A percentile compares a stretch with the other conserved stretches of the same genome.
phyloP scores from a whole-genome alignment of 768 basidiomycete species.

The Phlebiopsis gigantea region DNA sequence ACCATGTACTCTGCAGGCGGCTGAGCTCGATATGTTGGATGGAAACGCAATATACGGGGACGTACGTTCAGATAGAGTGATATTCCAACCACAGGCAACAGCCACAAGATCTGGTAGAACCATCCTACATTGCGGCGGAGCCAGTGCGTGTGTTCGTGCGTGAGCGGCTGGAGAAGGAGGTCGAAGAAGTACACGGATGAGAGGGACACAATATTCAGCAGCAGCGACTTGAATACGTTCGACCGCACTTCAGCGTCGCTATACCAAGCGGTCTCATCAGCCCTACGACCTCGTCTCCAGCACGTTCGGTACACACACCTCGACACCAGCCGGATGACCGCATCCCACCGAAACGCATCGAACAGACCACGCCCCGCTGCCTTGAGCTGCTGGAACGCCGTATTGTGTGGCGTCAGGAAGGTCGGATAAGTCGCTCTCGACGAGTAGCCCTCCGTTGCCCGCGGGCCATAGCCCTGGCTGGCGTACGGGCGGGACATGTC shows the following conservation, averaged over 20 bases:
- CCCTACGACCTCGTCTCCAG: constrained; percentile 3
- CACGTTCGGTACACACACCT: constrained; percentile 36
- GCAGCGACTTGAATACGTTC: constrained; percentile 68
- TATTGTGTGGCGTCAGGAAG: constrained; percentile 62
- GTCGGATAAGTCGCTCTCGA: constrained; percentile 58
- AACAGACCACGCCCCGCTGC: constrained; percentile 57
- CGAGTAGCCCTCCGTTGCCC: background rate
- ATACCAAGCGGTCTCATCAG: background rate
- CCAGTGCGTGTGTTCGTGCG: constrained; percentile 57
- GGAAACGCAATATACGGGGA: too few relatives aligned
- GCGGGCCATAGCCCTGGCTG: background rate
- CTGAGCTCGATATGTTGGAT: background rate
- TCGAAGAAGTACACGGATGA: constrained; percentile 75
- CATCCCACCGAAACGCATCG: constrained; percentile 72
- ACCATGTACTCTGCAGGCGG: constrained; percentile 64
- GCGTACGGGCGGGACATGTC: constrained; percentile 7
- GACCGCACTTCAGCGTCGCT: constrained; percentile 75
- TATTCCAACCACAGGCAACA: constrained; percentile 67
- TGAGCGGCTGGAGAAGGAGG: constrained; percentile 60
- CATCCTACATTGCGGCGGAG: constrained; percentile 67
- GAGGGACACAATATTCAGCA: constrained; percentile 69
- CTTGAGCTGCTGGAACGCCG: constrained; percentile 50
- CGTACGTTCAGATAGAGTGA: constrained; percentile 79
- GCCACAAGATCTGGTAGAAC: constrained; percentile 76
- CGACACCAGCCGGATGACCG: constrained; percentile 50